These are phyloP conservation scores for Taphrina wiesneri DNA, from an alignment of 1,139 yeast genomes.

Conservation along the genomic window DNA sequence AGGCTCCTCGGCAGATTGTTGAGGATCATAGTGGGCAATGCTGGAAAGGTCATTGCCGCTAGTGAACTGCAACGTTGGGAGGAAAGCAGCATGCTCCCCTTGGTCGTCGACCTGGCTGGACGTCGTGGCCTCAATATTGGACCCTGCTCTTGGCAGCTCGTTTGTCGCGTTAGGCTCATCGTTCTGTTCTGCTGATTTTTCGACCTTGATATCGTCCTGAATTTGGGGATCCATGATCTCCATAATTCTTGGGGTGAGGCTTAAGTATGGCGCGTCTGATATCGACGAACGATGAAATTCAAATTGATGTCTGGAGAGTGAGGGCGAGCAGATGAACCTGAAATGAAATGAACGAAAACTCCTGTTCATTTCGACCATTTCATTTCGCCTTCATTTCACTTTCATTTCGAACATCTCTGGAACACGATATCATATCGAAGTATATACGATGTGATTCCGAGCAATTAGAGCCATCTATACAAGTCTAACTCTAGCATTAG, in stretches of 20 bases:
- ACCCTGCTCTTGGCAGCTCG: neutral
- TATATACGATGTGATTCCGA: neutral
- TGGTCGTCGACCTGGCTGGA: neutral
- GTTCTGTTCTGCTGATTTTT: neutral
- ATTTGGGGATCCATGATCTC: constrained; percentile 7
- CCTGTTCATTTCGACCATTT: neutral
- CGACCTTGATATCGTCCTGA: constrained; percentile 3
- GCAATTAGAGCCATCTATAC: neutral
- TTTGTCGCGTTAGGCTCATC: constrained; percentile 3
- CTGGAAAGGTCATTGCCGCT: constrained; percentile 19
- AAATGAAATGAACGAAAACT: neutral
- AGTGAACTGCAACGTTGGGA: constrained; percentile 9
- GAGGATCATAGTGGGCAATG: constrained; percentile 3
- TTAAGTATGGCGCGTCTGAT: constrained; percentile 6
- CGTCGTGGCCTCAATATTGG: neutral
- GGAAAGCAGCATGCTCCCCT: constrained; percentile 14
- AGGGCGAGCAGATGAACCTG: neutral
- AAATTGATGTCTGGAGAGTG: constrained; percentile 1
- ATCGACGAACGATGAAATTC: constrained; percentile 5
- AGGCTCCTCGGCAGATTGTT: neutral
- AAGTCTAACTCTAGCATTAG: no score
- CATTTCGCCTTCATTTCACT: neutral
- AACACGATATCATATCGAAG: neutral
- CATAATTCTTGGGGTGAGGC: neutral
- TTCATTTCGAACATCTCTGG: no score